A percentile compares a stretch with the other conserved stretches of the same genome.
Conservation (phyloP, 192 early-diverging fungal species). For the Radiomyces spectabilis region DNA sequence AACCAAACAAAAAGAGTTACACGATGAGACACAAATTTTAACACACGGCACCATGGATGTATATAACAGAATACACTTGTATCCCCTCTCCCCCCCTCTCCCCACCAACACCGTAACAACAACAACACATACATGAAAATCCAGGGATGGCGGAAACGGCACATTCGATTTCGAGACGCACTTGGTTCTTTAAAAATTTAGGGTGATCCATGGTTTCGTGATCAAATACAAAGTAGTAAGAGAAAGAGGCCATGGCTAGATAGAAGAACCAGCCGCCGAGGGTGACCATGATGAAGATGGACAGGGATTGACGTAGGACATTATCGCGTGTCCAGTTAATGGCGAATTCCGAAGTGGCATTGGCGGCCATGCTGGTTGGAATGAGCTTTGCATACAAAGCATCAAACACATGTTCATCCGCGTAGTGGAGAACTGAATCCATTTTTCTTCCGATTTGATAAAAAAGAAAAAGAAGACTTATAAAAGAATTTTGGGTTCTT, state of each 20-base stretch:
- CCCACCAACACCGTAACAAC: no score
- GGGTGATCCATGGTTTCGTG: slow-evolving; percentile 86
- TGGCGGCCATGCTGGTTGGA: slow-evolving; percentile 31
- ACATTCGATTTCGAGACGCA: slow-evolving; percentile 77
- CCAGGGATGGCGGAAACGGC: slow-evolving; percentile 73
- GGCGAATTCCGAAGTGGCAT: slow-evolving; percentile 22
- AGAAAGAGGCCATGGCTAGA: slow-evolving; percentile 63
- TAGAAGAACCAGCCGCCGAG: slow-evolving; percentile 77
- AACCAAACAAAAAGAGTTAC: no score
- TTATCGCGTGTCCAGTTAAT: slow-evolving; percentile 48
- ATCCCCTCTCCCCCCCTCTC: no score
- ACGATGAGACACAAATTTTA: no score
- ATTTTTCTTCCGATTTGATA: slow-evolving; percentile 24
- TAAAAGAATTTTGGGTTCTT: not conserved
- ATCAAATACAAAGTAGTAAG: slow-evolving; percentile 87
- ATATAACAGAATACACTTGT: no score
- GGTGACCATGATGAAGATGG: slow-evolving; percentile 64
- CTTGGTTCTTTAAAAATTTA: slow-evolving; percentile 87
- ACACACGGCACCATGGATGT: no score
- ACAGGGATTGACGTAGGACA: slow-evolving; percentile 62
- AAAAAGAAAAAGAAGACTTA: not conserved
- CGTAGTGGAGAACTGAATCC: slow-evolving; percentile 56
- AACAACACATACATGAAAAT: slow-evolving; percentile 41
- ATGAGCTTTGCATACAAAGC: slow-evolving; percentile 44
- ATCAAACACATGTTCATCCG: slow-evolving; percentile 62